Base-by-base conservation (phyloP, 2,329 filamentous ascomycete genomes). In the Colletotrichum sp. region DNA sequence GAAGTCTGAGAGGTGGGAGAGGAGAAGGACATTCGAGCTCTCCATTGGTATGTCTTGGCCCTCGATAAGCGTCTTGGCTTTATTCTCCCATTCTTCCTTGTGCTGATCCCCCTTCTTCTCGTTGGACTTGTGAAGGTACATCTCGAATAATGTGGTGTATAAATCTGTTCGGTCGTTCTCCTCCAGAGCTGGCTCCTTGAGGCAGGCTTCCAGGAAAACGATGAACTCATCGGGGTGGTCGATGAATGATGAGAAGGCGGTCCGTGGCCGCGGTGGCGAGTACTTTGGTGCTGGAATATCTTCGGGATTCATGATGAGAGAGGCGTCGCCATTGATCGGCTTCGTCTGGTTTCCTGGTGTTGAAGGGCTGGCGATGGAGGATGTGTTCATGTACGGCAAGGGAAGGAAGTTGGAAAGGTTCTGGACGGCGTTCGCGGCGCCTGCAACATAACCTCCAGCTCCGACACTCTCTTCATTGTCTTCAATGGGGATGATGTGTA, bases 61-160 rank as follows among this genome's bases (percentile, higher is more conserved):
- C 81, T 97, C 93, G 71, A 99, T 96, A 28, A 98, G 90, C 77
- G 92, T 93, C 86, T 97, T 98, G 0, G 97, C 97, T 83, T 97
- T 98, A 58, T 89, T 89, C 82, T 98, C 95, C 96, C 97, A 99
- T 78, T 94, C 91, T 79, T 94, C 91, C 78, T 93, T 93, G 77
- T 96, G 85, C 82, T 84, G 84, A 62, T 88, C 87, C 12, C 93
- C 93, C 80, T 93, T 94, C 80, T 93, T 93, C 74, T 93, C 91
- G 75, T 93, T 94, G 27, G 96, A 94, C 80, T 96, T 97, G 83
- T 98, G 94, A 10, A 99, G 88, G 82, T 98, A 99, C 94, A 99
- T 98, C 84, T 99, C 97, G 81, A 99, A 98, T 16, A 99, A 85
- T 0, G 97, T 98, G 0, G 96, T 98, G 81, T 97, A 97, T 18